phyloP scores from a whole-genome alignment of 305 asterid genomes.

The Fraxinus velutina region DNA sequence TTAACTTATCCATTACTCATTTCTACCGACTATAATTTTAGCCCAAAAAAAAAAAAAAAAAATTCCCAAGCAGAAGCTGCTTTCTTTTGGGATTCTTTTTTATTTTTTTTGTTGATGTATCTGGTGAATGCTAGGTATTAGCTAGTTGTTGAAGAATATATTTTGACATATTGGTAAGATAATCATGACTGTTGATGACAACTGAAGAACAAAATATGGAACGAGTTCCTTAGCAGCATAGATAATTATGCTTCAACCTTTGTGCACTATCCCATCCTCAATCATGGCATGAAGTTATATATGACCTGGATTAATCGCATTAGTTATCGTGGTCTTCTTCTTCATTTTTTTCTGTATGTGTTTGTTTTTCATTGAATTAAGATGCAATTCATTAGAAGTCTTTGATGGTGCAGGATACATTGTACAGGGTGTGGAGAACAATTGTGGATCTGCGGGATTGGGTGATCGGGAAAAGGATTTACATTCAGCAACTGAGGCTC shows the following conservation, averaged over 20 bases:
- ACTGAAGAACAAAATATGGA: neutral
- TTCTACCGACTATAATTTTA: neutral
- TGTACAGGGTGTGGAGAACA: slow-evolving; percentile 54
- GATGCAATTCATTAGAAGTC: neutral
- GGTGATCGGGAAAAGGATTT: slow-evolving; percentile 48
- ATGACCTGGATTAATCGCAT: neutral
- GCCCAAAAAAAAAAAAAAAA: no score
- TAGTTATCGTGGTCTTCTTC: neutral
- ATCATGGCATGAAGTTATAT: neutral
- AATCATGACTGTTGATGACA: neutral
- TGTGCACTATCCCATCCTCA: neutral
- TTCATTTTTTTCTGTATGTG: neutral
- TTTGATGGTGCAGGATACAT: slow-evolving; percentile 50
- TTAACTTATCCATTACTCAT: neutral
- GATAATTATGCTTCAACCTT: neutral
- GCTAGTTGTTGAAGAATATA: neutral
- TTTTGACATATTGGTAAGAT: neutral
- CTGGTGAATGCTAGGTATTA: neutral
- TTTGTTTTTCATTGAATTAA: neutral
- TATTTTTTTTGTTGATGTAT: neutral
- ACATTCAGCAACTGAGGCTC: slow-evolving; percentile 55
- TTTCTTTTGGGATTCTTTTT: neutral
- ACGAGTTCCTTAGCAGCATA: neutral
- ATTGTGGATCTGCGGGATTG: slow-evolving; percentile 44
- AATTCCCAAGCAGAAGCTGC: neutral